Conservation (phyloP, 352 stramenopile genomes). For the Globisporangium cystogenes region DNA sequence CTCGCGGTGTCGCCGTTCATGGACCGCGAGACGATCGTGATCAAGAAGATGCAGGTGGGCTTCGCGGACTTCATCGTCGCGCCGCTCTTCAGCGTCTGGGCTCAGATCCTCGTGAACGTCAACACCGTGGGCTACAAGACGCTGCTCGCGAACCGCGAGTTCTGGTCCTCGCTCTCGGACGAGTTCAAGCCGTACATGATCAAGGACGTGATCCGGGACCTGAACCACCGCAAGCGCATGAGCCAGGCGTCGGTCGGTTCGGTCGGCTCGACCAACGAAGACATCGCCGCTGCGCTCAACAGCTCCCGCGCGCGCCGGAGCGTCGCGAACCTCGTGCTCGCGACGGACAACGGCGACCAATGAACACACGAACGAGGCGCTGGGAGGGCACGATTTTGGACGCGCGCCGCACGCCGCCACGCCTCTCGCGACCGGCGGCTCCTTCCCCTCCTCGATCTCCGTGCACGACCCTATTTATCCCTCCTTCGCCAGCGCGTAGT, state of each 20-base stretch:
- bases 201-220: slow-evolving; percentile 63
- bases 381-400: neutral
- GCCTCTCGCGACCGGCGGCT: neutral
- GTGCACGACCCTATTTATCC: slow-evolving; percentile 26
- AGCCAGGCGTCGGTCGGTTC: slow-evolving; percentile 16
- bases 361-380: neutral
- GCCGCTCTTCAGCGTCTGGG: slow-evolving; percentile 84
- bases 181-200: slow-evolving; percentile 87
- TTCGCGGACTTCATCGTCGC: slow-evolving; percentile 95
- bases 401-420: too few relatives aligned
- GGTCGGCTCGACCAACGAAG: neutral
- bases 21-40: slow-evolving; percentile 88
- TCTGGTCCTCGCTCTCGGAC: slow-evolving; percentile 71
- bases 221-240: slow-evolving; percentile 30
- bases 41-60: slow-evolving; percentile 92
- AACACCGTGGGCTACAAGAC: slow-evolving; percentile 62
- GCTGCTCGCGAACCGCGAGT: slow-evolving; percentile 75
- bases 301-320: slow-evolving; percentile 9
- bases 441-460: neutral
- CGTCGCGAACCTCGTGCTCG: slow-evolving; percentile 11
- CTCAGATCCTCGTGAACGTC: slow-evolving; percentile 71
- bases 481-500: slow-evolving; percentile 57
- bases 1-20: slow-evolving; percentile 91
- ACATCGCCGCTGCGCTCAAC: neutral
- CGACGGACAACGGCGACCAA: slow-evolving; percentile 2